Conservation (phyloP, 176 grass and related monocot species). For the Musa troglodytarum region DNA sequence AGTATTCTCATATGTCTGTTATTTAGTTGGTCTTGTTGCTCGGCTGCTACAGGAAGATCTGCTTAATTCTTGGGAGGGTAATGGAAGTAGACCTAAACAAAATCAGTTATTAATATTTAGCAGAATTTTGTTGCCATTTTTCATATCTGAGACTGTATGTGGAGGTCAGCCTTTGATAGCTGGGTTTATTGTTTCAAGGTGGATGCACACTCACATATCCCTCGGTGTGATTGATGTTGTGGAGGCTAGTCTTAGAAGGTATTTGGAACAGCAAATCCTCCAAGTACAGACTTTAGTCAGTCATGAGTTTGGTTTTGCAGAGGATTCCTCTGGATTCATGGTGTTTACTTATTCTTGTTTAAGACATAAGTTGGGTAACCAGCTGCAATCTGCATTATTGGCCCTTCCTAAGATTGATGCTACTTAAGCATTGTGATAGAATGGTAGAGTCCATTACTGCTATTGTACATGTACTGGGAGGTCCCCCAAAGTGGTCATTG, state of each 20-base stretch:
- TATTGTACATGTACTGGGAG: not conserved
- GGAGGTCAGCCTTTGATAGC: slow-evolving; percentile 60
- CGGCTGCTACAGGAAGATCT: slow-evolving; percentile 46
- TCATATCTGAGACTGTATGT: slow-evolving; percentile 63
- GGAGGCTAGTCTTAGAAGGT: slow-evolving; percentile 39
- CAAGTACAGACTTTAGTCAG: slow-evolving; percentile 32
- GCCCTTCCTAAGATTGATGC: slow-evolving; percentile 24
- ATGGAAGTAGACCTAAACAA: slow-evolving; percentile 13
- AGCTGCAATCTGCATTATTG: slow-evolving; percentile 52
- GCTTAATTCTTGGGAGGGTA: slow-evolving; percentile 15
- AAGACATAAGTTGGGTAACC: slow-evolving; percentile 31
- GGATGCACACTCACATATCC: slow-evolving; percentile 74
- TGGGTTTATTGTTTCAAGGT: slow-evolving; percentile 62
- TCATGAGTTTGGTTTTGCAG: slow-evolving; percentile 5
- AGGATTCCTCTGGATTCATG: slow-evolving; percentile 20
- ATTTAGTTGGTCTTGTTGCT: slow-evolving; percentile 53
- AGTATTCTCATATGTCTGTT: slow-evolving; percentile 55
- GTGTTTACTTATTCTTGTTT: slow-evolving; percentile 38
- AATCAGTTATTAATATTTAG: slow-evolving; percentile 32
- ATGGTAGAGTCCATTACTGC: not conserved
- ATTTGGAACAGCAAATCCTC: slow-evolving; percentile 50
- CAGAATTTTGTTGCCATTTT: slow-evolving; percentile 58
- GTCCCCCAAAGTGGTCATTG: not conserved
- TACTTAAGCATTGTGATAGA: not conserved
- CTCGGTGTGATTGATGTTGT: slow-evolving; percentile 68